Evolutionary conservation across 2,329 filamentous ascomycete genomes (phyloP), one percentile per base, ranked within the genome.

Genomic region (Cryphonectria naterciae): DNA sequence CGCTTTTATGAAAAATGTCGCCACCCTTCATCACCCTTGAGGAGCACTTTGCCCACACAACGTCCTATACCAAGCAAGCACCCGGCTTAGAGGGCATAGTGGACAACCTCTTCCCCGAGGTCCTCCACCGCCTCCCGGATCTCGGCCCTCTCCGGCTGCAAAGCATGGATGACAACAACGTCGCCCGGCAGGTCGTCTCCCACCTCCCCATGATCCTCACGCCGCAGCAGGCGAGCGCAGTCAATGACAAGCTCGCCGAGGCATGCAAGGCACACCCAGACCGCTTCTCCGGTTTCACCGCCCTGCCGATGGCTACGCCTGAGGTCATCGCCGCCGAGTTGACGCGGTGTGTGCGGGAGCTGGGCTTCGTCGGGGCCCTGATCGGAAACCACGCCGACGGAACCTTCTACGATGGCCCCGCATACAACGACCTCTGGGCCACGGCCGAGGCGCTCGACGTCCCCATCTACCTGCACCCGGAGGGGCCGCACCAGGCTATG

Each of bases 381-480:
- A 75, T 87, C 13, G 83, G 85, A 70, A 80, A 83, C 58, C 81
- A 83, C 70, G 68, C 75, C n/a, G 69, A 77, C 25, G 81, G 82
- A 0, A 70, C 73, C 17, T 84, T 83, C 74, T 84, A 84, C 75
- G 83, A 87, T 61, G 82, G 80, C 41, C 74, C 76, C 43, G 77
- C 76, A 39, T 86, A 83, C 73, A 81, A 83, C 71, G 77, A 78
- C 1, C 77, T 86, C n/a, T 86, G 82, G 76, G 74, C 62, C 1
- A 74, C 74, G 19, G 82, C 80, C 7, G 76, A 80, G 73, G 79
- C 78, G 67, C 77, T 83, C 37, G 79, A 81, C 58, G 82, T 84
- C 4, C 83, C 83, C 2, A 77, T 84, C 39, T 84, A 84, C 71
- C 74, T 84, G 11, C 81, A 84, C 73, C 82, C 82, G 19, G 79